These are phyloP conservation scores for Carallia pectinifolia DNA, from an alignment of 345 rosid species.

Conservation along the genomic window DNA sequence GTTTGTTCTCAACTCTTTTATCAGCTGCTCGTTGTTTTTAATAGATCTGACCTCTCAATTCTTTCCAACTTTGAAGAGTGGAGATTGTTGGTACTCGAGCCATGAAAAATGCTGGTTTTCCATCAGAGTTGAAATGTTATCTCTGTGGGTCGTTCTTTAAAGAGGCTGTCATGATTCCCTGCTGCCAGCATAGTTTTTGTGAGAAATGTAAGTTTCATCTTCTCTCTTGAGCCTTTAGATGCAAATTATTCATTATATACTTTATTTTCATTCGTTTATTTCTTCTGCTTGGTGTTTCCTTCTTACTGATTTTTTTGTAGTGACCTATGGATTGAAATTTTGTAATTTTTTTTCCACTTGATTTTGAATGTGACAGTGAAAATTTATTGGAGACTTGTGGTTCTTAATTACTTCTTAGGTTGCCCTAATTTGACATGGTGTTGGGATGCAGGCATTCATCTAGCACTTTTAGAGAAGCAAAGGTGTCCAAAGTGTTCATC, in stretches of 20 bases:
- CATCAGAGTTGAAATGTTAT: slow-evolving; percentile 44
- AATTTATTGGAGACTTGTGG: no score
- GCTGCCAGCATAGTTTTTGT: slow-evolving; percentile 61
- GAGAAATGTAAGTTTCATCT: slow-evolving; percentile 40
- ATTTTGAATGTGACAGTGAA: no score
- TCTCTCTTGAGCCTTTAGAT: neutral
- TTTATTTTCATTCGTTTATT: neutral
- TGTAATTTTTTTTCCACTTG: no score
- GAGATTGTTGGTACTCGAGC: slow-evolving; percentile 17
- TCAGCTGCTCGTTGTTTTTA: slow-evolving; percentile 5
- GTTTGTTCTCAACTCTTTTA: neutral
- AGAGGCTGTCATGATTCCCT: slow-evolving; percentile 60
- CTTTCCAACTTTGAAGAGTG: slow-evolving; percentile 18
- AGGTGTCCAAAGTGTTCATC: slow-evolving; percentile 50
- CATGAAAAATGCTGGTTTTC: slow-evolving; percentile 29
- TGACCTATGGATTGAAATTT: no score
- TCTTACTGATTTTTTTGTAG: no score
- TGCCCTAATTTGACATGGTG: neutral
- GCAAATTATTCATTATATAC: neutral
- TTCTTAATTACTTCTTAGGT: no score
- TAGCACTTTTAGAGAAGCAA: slow-evolving; percentile 36
- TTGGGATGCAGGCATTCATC: slow-evolving; percentile 38
- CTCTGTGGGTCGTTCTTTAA: slow-evolving; percentile 39
- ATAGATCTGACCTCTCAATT: slow-evolving; percentile 3
- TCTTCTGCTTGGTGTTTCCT: no score